Conservation (phyloP, 306 rosid species). For the Notholithocarpus densiflorus region DNA sequence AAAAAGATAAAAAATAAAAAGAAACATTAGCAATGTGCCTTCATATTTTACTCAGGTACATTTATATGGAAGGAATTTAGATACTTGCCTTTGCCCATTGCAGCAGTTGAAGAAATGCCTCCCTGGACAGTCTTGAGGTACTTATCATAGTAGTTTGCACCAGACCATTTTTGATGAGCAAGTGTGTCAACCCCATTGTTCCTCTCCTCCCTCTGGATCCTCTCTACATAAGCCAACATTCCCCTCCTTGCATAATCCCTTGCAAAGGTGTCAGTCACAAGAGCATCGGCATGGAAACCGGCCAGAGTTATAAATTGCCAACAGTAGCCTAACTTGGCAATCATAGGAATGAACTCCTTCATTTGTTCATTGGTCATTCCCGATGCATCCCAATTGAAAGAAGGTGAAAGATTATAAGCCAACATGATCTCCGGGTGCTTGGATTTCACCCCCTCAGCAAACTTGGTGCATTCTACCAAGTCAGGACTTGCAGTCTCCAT, state of each 20-base stretch:
- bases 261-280: slow-evolving; percentile 70
- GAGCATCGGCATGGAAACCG: slow-evolving; percentile 81
- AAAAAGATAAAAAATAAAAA: not conserved
- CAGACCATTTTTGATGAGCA: slow-evolving; percentile 99
- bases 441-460: slow-evolving; percentile 66
- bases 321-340: slow-evolving; percentile 76
- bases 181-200: slow-evolving; percentile 89
- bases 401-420: slow-evolving; percentile 89
- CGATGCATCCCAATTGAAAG: slow-evolving; percentile 98
- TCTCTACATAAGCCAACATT: slow-evolving; percentile 92
- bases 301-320: slow-evolving; percentile 97
- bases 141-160: slow-evolving; percentile 89
- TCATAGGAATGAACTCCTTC: slow-evolving; percentile 76
- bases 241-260: slow-evolving; percentile 78
- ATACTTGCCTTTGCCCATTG: slow-evolving; percentile 92
- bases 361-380: slow-evolving; percentile 81
- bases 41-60: not conserved
- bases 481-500: slow-evolving; percentile 84
- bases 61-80: not conserved
- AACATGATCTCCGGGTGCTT: slow-evolving; percentile 59
- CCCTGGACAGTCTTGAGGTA: slow-evolving; percentile 96
- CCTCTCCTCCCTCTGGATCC: slow-evolving; percentile 96
- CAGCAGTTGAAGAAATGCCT: slow-evolving; percentile 90
- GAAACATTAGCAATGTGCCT: not conserved
- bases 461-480: slow-evolving; percentile 65